Percentiles rank a stretch among this genome's conserved stretches.
Conservation (phyloP, 2,329 filamentous ascomycete species). For the Sarocladiaceae sp. region DNA sequence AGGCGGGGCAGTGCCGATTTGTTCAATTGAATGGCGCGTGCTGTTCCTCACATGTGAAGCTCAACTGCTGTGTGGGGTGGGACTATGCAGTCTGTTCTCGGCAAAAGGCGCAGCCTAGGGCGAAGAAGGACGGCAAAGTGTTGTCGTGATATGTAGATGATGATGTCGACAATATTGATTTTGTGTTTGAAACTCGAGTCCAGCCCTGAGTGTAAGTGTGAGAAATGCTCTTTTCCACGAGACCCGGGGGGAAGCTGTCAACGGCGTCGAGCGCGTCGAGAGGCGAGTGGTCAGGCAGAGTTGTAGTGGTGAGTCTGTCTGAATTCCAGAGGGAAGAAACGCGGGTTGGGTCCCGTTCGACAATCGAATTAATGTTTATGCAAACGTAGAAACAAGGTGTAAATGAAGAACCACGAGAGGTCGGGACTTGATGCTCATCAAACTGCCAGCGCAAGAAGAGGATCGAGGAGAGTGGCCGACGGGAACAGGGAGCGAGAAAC, state of each 20-base stretch:
- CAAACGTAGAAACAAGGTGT: conserved; percentile 9
- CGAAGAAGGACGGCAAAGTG: neutral
- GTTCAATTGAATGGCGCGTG: conserved; percentile 1
- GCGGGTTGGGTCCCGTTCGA: conserved; percentile 19
- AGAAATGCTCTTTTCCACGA: conserved; percentile 21
- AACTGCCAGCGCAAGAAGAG: conserved; percentile 12
- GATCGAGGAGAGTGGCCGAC: conserved; percentile 5
- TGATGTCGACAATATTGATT: conserved; percentile 1
- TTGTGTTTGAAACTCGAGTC: conserved; percentile 36
- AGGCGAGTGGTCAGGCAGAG: conserved; percentile 13
- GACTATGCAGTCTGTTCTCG: neutral
- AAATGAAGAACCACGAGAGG: conserved; percentile 9
- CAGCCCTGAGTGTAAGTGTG: conserved; percentile 36
- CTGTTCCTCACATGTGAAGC: conserved; percentile 6
- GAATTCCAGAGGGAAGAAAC: conserved; percentile 13
- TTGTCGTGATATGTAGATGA: neutral
- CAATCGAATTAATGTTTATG: conserved; percentile 13
- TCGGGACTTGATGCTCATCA: conserved; percentile 12
- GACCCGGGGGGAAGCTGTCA: conserved; percentile 26
- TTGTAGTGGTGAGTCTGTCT: conserved; percentile 20
- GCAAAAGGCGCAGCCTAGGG: conserved; percentile 6
- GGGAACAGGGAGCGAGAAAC: neutral
- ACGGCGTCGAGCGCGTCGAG: conserved; percentile 43
- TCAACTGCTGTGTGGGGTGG: neutral
- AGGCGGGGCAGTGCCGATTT: conserved; percentile 1